Percentiles rank a stretch among this genome's conserved stretches.
Conservation (phyloP, 2,329 filamentous ascomycete genomes). For the Xylariales sp. region DNA sequence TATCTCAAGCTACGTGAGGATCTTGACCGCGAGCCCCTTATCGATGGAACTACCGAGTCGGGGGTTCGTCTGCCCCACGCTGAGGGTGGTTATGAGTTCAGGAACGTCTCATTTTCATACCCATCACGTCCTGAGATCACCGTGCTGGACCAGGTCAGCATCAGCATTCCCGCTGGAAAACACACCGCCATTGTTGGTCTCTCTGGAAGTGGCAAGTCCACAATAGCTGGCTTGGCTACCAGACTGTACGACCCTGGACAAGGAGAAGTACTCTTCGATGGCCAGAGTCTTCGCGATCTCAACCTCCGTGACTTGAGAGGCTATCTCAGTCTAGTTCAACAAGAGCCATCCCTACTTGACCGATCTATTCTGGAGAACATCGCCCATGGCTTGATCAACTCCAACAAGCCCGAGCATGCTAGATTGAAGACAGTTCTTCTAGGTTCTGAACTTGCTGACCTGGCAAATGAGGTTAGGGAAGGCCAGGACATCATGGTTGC, state of each 20-base stretch:
- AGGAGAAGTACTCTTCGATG: constrained; percentile 44
- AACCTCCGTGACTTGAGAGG: constrained; percentile 36
- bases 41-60: constrained; percentile 17
- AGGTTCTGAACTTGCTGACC: not conserved
- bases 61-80: not conserved
- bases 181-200: constrained; percentile 45
- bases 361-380: constrained; percentile 32
- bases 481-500: constrained; percentile 4
- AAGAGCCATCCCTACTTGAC: constrained; percentile 27
- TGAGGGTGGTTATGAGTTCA: not conserved
- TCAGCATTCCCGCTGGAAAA: constrained; percentile 29
- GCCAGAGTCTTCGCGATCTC: constrained; percentile 39
- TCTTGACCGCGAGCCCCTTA: constrained; percentile 46
- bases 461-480: no score
- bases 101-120: not conserved
- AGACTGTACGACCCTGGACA: constrained; percentile 53
- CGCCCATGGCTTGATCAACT: constrained; percentile 30
- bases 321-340: constrained; percentile 25
- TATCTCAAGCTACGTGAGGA: constrained; percentile 55
- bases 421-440: constrained; percentile 18
- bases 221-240: constrained; percentile 47
- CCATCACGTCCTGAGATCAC: constrained; percentile 24
- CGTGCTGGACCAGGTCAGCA: constrained; percentile 28
- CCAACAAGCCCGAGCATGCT: constrained; percentile 9
- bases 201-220: constrained; percentile 45